Percentiles rank a stretch among this genome's conserved stretches.
Conservation (phyloP, 2,329 filamentous ascomycete genomes). For the Allantophomopsis lycopodina region DNA sequence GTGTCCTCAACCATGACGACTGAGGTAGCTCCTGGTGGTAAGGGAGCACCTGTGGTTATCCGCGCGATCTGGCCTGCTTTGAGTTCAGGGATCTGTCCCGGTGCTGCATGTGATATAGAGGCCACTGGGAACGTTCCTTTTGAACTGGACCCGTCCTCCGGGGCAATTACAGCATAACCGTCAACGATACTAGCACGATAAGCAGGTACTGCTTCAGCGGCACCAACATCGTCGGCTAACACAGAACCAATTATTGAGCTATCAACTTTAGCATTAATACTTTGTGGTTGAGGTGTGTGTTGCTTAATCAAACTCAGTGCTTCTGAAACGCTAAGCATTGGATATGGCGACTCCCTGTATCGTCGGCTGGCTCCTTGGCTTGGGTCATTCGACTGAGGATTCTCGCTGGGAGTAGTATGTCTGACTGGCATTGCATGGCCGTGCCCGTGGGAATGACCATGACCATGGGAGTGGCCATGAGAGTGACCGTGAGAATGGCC, state of each 20-base stretch:
- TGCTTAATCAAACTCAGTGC: conserved; percentile 62
- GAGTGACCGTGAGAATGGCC: conserved; percentile 19
- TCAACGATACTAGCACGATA: conserved; percentile 95
- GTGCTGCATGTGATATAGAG: conserved; percentile 73
- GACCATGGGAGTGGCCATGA: conserved; percentile 29
- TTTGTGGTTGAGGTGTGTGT: conserved; percentile 51
- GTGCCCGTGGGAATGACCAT: conserved; percentile 46
- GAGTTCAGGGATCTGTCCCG: conserved; percentile 50
- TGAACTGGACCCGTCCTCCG: conserved; percentile 40
- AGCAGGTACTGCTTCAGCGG: conserved; percentile 74
- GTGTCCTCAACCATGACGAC: conserved; percentile 98
- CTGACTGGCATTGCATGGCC: conserved; percentile 50
- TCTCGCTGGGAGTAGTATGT: conserved; percentile 53
- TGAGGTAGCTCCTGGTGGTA: conserved; percentile 77
- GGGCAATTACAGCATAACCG: conserved; percentile 75
- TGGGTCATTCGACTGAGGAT: conserved; percentile 45
- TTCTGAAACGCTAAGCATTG: conserved; percentile 77
- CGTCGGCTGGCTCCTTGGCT: conserved; percentile 50
- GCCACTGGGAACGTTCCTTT: conserved; percentile 79
- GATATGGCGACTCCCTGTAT: conserved; percentile 77
- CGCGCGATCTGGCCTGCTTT: conserved; percentile 66
- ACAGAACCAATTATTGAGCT: conserved; percentile 59
- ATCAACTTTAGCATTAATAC: conserved; percentile 46
- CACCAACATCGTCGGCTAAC: conserved; percentile 69
- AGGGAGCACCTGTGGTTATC: conserved; percentile 87